Base-by-base conservation (phyloP, 768 basidiomycete genomes). In the Mycena vitilis region DNA sequence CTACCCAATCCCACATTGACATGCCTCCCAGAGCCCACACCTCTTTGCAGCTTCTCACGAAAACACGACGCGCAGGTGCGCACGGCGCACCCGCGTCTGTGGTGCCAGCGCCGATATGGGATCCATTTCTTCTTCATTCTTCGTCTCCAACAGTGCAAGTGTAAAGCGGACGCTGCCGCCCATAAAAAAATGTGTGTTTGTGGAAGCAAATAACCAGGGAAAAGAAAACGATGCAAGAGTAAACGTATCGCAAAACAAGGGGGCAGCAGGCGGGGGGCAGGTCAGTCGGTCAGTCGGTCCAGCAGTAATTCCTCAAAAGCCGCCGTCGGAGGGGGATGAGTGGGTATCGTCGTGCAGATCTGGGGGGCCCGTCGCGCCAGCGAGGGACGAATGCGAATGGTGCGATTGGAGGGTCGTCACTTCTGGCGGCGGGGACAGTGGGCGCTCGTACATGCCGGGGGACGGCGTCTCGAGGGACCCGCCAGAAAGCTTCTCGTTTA, bases 401-500 rank as follows among this genome's bases (percentile, higher is more conserved):
- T 85, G 77, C 58, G 90, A 84, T 45, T 86, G 84, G 66, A 82
- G 78, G 54, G 80, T 83, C 20, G 81, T 77, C 9, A 78, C 80
- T 72, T 91, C 91, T 11, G 89, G 87, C 20, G 90, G 87, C 48
- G 91, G 90, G 15, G 92, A 90, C 72, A 91, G 74, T 13, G 89
- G 87, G 68, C 85, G 84, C 74, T 82, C 80, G 66, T 80, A 80
- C 71, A 82, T 79, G 58, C 84, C 75, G 44, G 91, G 87, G 42
- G 90, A 88, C 38, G 89, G 84, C 37, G 89, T 87, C 65, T 82
- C 83, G 64, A 83, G 79, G 48, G 86, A 80, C 65, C 86, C 86
- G 30, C 94, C 88, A 4, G 92, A 91, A 25, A 95, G 93, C 80
- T 93, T 92, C 83, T 94, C 93, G 78, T 94, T 95, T 72, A 95